These are phyloP conservation scores for Rhizodiscina lignyota DNA, from an alignment of 495 filamentous ascomycete genomes.

Conservation along the genomic window DNA sequence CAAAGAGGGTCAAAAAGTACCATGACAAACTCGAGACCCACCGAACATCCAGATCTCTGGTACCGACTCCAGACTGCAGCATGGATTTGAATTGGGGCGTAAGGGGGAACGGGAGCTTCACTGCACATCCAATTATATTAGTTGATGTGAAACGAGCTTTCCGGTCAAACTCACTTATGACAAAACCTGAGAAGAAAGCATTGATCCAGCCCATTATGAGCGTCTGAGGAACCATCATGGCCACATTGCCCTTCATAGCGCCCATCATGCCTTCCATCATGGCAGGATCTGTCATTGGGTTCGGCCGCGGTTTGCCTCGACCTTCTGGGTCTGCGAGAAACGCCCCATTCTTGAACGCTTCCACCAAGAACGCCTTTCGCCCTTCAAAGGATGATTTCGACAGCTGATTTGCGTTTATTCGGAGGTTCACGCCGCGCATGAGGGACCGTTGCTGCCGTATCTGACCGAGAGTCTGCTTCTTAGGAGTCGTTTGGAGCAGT, in stretches of 20 bases:
- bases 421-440: constrained; percentile 69
- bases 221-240: constrained; percentile 98
- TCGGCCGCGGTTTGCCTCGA: constrained; percentile 72
- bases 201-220: constrained; percentile 99
- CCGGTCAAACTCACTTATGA: constrained; percentile 54
- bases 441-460: constrained; percentile 80
- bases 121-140: constrained; percentile 23
- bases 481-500: constrained; percentile 72
- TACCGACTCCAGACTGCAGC: constrained; percentile 91
- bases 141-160: neutral
- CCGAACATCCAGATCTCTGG: constrained; percentile 84
- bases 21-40: constrained; percentile 98
- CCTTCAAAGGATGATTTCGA: constrained; percentile 57
- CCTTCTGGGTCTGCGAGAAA: constrained; percentile 80
- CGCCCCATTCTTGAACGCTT: constrained; percentile 63
- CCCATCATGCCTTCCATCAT: constrained; percentile 99
- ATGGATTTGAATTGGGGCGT: constrained; percentile 98
- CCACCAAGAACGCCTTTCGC: constrained; percentile 64
- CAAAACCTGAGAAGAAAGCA: constrained; percentile 94
- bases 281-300: constrained; percentile 92
- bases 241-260: constrained; percentile 99
- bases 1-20: constrained; percentile 97
- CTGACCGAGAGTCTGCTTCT: constrained; percentile 57
- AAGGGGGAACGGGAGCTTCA: constrained; percentile 96
- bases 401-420: constrained; percentile 59